phyloP scores from a whole-genome alignment of 2,329 filamentous ascomycete species.

The Trichoderma pleuroti region DNA sequence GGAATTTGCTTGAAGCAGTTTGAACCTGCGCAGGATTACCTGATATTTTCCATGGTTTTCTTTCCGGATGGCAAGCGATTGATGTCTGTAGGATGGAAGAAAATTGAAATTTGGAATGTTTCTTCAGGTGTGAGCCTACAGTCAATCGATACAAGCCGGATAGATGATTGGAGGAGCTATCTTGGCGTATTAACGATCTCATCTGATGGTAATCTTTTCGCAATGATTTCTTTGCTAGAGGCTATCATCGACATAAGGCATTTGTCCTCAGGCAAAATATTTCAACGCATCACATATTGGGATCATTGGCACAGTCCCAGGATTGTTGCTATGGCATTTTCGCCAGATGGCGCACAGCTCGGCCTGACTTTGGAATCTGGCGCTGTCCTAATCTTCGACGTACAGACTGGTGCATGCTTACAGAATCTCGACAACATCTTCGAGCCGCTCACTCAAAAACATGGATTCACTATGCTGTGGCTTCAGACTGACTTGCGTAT shows the following conservation, averaged over 20 bases:
- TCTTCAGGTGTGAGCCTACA: background rate
- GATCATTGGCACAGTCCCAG: accelerated
- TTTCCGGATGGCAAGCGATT: background rate
- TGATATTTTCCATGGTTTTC: background rate
- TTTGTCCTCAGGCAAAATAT: background rate
- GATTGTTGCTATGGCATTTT: background rate
- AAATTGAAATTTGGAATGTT: background rate
- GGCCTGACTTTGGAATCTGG: background rate
- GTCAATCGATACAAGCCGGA: background rate
- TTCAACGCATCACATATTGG: background rate
- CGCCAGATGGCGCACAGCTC: background rate
- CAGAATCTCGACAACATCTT: background rate
- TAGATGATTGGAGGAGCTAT: accelerated
- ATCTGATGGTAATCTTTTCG: background rate
- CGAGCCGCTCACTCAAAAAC: background rate
- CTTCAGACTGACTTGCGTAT: background rate
- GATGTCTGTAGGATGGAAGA: accelerated
- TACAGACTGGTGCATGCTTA: background rate
- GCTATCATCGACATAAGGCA: background rate
- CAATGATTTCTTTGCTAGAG: background rate
- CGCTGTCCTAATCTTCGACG: background rate
- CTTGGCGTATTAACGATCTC: background rate
- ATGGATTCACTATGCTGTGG: accelerated
- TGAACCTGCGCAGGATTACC: accelerated
- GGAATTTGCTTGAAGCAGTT: background rate